Conservation (phyloP, 768 basidiomycete species). For the Fomitopsis pulvina region DNA sequence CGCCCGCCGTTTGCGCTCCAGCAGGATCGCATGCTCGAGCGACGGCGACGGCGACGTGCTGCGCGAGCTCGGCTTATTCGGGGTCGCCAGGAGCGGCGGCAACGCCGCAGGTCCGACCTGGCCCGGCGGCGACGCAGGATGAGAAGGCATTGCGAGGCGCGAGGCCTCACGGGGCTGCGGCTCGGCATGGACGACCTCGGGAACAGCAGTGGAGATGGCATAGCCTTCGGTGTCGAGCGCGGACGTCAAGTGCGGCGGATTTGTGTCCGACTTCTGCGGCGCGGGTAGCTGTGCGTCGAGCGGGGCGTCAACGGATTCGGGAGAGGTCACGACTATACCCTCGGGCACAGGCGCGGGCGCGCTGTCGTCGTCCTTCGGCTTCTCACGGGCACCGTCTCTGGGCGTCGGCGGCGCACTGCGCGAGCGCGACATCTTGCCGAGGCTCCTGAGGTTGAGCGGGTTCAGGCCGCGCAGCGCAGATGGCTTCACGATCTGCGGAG, state of each 20-base stretch:
- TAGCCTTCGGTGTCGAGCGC: not conserved
- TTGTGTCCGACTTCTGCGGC: slow-evolving; percentile 1
- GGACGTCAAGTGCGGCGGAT: no score
- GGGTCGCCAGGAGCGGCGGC: not conserved
- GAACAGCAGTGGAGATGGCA: slow-evolving; percentile 1
- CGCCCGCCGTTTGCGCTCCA: slow-evolving; percentile 58
- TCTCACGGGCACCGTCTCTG: slow-evolving; percentile 8
- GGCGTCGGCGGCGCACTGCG: slow-evolving; percentile 22
- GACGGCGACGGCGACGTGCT: slow-evolving; percentile 46
- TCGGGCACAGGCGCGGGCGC: slow-evolving; percentile 6
- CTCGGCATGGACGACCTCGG: slow-evolving; percentile 4
- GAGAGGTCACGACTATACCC: slow-evolving; percentile 1
- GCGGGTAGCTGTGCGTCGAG: no score
- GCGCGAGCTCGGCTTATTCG: slow-evolving; percentile 12
- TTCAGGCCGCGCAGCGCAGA: slow-evolving; percentile 17
- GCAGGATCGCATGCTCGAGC: slow-evolving; percentile 62
- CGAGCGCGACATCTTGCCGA: slow-evolving; percentile 11
- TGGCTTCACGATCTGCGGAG: slow-evolving; percentile 14
- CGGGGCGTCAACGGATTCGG: not conserved
- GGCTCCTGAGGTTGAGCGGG: slow-evolving; percentile 8
- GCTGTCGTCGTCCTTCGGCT: slow-evolving; percentile 1
- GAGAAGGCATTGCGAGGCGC: slow-evolving; percentile 2
- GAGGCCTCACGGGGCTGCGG: slow-evolving; percentile 3
- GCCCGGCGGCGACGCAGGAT: not conserved
- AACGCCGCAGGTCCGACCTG: not conserved